Evolutionary conservation across 2,329 filamentous ascomycete species (phyloP), one percentile per base, ranked within the genome.

Genomic region (Cladobotryum mycophilum): DNA sequence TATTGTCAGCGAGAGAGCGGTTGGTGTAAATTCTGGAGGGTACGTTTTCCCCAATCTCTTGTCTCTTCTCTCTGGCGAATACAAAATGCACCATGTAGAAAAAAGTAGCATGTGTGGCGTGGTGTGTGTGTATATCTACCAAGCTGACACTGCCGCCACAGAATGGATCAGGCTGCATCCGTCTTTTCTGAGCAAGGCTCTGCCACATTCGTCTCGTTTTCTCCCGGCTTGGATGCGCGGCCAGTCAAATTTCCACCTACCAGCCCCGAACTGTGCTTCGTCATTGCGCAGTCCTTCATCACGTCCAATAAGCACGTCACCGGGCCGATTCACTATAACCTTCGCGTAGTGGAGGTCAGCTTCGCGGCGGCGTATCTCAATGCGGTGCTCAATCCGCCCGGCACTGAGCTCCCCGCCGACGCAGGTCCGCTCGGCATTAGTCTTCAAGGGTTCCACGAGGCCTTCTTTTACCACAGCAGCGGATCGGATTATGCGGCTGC

Each of bases 111-210:
- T 11, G 25, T 30, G 36, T 38, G 36, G 36, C 14, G 14, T 38
- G 36, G 36, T 38, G 36, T n/a, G 36, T n/a, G 6, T n/a, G 9
- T 11, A 25, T n/a, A n/a, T n/a, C n/a, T n/a, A n/a, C n/a, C 20
- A 49, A 41, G 51, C 51, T 53, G 51, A 53, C 47, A 37, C 22
- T 25, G 25, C 25, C 25, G 25, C 51, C 25, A 54, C 55, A 89
- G 91, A 50, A 97, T 99, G 93, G 93, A 99, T 64, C 93, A 99
- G 72, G 85, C 90, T 13, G 93, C 93, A 34, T 97, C 92, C 0
- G 92, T 99, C 56, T 93, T 99, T 70, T 92, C 90, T 0, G 79
- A 89, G 61, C 84, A 85, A 57, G 91, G 89, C 46, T 88, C 87
- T 37, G 90, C 93, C 9, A 81, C 96, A 41, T 91, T 95, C 65